Evolutionary conservation across 2,329 filamentous ascomycete genomes (phyloP).

Genomic region (Simplicillium aogashimaense): DNA sequence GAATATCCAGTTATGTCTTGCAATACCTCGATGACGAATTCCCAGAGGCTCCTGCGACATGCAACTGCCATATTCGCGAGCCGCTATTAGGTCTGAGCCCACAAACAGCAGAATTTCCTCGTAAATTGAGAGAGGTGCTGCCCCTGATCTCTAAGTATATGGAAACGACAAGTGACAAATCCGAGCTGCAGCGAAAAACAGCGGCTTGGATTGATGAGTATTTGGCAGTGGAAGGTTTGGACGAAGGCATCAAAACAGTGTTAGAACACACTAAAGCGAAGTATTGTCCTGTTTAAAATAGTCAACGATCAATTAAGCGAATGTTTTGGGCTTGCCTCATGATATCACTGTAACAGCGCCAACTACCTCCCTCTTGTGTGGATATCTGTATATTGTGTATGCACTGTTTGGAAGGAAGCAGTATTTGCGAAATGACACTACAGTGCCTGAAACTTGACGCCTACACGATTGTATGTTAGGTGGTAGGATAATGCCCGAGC

Average conservation of each 20-base stretch:
- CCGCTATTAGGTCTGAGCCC: conserved; percentile 57
- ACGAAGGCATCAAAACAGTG: conserved; percentile 45
- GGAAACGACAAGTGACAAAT: conserved; percentile 33
- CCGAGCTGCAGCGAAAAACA: conserved; percentile 36
- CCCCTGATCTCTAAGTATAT: conserved; percentile 45
- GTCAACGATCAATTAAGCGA: too few species aligned
- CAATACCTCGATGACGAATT: conserved; percentile 49
- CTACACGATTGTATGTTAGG: too few species aligned
- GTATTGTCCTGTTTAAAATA: neutral
- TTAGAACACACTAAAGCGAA: conserved; percentile 39
- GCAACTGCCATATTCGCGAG: conserved; percentile 61
- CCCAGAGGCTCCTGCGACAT: conserved; percentile 51
- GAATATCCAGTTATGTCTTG: conserved; percentile 66
- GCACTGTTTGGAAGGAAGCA: too few species aligned
- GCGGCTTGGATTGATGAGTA: conserved; percentile 44
- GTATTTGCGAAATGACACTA: too few species aligned
- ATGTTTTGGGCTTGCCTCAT: too few species aligned
- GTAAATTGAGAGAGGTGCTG: conserved; percentile 57
- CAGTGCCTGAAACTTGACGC: too few species aligned
- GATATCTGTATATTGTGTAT: too few species aligned
- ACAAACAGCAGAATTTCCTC: conserved; percentile 61
- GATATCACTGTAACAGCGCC: too few species aligned
- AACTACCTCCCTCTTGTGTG: too few species aligned
- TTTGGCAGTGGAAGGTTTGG: conserved; percentile 37
- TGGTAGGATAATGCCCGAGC: too few species aligned